Evolutionary conservation across 768 basidiomycete species (phyloP), one percentile per base, ranked within the genome.

Genomic region (Kwoniella mangroviensis): DNA sequence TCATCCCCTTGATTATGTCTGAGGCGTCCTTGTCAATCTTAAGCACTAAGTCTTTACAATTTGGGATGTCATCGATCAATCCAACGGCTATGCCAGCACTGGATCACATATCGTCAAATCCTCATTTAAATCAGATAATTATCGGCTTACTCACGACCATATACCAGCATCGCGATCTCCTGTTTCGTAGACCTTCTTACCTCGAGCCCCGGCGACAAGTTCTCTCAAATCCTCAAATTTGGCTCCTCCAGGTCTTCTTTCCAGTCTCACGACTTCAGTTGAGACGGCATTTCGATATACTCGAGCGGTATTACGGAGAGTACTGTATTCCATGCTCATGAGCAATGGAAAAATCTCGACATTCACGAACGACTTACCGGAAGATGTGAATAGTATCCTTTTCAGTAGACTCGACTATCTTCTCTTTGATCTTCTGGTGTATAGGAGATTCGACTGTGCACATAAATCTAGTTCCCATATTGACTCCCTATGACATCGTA

Each of bases 401-500:
- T 81, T 97, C 95, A 0, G 87, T 89, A 13, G 93, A 90, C 15
- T 88, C 86, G 43, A 97, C 90, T 57, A 97, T 96, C 82, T 88
- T 91, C 63, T 94, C 87, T 82, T 98, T 97, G 86, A 98, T 92
- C 71, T 89, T 91, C 69, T 91, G 87, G 81, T 96, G 94, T 65
- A 94, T 92, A 15, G 92, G 90, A 65, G 91, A 91, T 82, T 97
- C 94, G 12, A 89, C 88, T 1, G 93, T 95, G 81, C 91, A 92
- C 92, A 96, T 91, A 85, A 97, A 95, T 5, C 93, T 88, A 10
- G 94, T 94, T 13, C 85, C 94, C 91, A 94, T 92, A 78, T 94
- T 96, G 13, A 91, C 86, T 54, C 93, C 94, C 90, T 92, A 52
- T n/a, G 28, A 63, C 6, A 34, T 34, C 34, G 34, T 40, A 56